Evolutionary conservation across 1,284 basidiomycete genomes (phyloP).

Genomic region (Pseudozyma sp.): DNA sequence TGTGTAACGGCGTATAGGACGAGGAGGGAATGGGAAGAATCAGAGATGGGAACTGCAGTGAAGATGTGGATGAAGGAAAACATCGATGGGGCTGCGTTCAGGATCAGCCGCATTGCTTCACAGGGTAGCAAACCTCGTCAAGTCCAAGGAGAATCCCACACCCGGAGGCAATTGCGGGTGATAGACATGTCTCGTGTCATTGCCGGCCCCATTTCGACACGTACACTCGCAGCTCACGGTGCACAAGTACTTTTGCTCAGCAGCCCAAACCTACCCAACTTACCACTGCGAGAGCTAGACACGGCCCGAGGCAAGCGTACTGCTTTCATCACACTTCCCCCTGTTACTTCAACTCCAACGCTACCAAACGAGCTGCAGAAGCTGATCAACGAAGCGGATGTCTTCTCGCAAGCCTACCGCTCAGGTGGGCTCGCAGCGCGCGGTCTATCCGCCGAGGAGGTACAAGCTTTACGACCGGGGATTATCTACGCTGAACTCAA

Average conservation of each 20-base stretch:
- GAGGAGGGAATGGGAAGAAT: conserved; percentile 14
- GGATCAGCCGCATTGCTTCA: conserved; percentile 11
- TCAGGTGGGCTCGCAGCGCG: conserved; percentile 13
- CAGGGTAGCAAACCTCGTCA: not conserved
- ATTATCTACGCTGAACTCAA: conserved; percentile 75
- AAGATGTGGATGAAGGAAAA: conserved; percentile 17
- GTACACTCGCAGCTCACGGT: conserved; percentile 72
- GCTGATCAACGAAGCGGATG: conserved; percentile 73
- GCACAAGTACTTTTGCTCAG: conserved; percentile 76
- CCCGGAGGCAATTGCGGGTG: conserved; percentile 5
- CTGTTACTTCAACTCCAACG: not conserved
- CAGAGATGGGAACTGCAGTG: conserved; percentile 25
- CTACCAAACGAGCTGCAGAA: conserved; percentile 64
- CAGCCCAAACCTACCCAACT: conserved; percentile 74
- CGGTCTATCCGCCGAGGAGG: conserved; percentile 13
- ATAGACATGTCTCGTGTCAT: conserved; percentile 42
- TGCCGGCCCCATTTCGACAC: conserved; percentile 17
- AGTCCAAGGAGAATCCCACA: not conserved
- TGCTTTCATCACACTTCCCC: conserved; percentile 75
- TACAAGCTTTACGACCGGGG: conserved; percentile 71
- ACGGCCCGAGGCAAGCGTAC: conserved; percentile 78
- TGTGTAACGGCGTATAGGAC: conserved; percentile 38
- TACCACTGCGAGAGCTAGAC: conserved; percentile 75
- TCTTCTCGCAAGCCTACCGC: conserved; percentile 78
- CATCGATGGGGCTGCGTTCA: conserved; percentile 11